phyloP scores from a whole-genome alignment of 805 yeast species.

The Starmerella lactis-condensi region DNA sequence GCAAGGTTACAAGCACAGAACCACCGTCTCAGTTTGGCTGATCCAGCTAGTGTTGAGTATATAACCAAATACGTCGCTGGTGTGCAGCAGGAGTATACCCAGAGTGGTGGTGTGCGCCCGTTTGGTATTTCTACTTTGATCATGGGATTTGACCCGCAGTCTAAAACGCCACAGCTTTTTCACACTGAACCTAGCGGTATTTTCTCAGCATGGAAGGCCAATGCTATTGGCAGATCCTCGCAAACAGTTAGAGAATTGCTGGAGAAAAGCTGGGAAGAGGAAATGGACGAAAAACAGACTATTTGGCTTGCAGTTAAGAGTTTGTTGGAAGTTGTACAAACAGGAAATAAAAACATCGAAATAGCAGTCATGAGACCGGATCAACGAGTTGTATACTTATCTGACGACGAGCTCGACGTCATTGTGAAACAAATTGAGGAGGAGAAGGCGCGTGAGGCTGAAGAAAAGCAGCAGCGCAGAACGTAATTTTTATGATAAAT shows the following conservation, averaged over 20 bases:
- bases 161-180: conserved; percentile 60
- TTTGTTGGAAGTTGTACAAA: conserved; percentile 87
- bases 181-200: conserved; percentile 97
- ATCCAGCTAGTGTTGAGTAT: conserved; percentile 79
- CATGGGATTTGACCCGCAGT: conserved; percentile 87
- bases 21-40: conserved; percentile 82
- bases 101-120: conserved; percentile 96
- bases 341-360: conserved; percentile 93
- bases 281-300: conserved; percentile 49
- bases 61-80: conserved; percentile 93
- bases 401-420: conserved; percentile 52
- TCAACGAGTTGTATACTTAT: conserved; percentile 35
- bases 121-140: conserved; percentile 89
- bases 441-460: conserved; percentile 60
- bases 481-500: too few species aligned
- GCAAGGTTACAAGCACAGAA: conserved; percentile 96
- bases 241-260: conserved; percentile 90
- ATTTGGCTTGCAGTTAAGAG: conserved; percentile 69
- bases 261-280: conserved; percentile 62
- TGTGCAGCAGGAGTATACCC: conserved; percentile 90
- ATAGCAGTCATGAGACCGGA: conserved; percentile 69
- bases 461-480: conserved; percentile 21
- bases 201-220: conserved; percentile 94
- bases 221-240: conserved; percentile 85
- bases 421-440: conserved; percentile 69